Percentiles rank a stretch among this genome's conserved stretches.
Evolutionary conservation across 805 yeast species (phyloP).

Genomic region (Suhomyces canberraensis): DNA sequence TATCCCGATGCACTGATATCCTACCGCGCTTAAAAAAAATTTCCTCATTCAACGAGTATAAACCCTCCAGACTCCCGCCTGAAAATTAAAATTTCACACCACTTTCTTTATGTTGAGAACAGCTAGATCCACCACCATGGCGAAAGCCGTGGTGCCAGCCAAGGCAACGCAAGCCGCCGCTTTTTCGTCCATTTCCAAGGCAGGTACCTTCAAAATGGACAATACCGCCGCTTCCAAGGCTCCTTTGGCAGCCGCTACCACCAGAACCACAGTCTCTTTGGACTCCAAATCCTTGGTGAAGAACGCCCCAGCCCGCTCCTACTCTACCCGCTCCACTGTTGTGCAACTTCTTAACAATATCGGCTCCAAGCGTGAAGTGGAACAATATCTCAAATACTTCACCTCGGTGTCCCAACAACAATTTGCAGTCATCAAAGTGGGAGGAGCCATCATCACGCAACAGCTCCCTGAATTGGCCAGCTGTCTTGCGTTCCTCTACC

Average conservation of each 20-base stretch:
- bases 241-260: conserved; percentile 2
- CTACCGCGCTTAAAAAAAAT: conserved; percentile 38
- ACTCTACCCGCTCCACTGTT: conserved; percentile 88
- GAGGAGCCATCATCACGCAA: conserved; percentile 98
- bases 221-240: conserved; percentile 2
- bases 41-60: conserved; percentile 21
- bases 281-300: background rate
- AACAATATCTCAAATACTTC: conserved; percentile 93
- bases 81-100: background rate
- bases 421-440: conserved; percentile 97
- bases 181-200: too few species aligned
- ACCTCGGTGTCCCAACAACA: conserved; percentile 95
- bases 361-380: conserved; percentile 97
- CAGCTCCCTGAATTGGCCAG: conserved; percentile 91
- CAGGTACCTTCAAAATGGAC: too few species aligned
- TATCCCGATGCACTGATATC: conserved; percentile 22
- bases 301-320: conserved; percentile 6
- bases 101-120: conserved; percentile 19
- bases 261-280: background rate
- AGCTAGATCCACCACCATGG: too few species aligned
- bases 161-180: too few species aligned
- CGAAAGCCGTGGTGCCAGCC: too few species aligned
- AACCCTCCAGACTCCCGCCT: conserved; percentile 3
- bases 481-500: conserved; percentile 92
- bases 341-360: conserved; percentile 92